A percentile compares a stretch with the other conserved stretches of the same genome.
phyloP scores from a whole-genome alignment of 176 grass and related monocot genomes.

The Carex cristatella region DNA sequence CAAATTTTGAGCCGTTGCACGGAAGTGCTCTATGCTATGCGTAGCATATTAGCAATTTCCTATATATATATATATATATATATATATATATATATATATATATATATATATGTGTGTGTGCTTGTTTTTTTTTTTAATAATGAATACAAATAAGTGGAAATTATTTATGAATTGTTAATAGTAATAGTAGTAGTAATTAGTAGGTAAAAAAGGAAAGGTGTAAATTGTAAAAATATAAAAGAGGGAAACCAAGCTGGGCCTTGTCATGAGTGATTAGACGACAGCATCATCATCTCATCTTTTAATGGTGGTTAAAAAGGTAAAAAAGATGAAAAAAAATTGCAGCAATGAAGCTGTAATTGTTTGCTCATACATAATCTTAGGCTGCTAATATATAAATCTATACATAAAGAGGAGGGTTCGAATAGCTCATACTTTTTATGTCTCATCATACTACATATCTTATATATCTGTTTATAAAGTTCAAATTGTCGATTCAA shows the following conservation, averaged over 20 bases:
- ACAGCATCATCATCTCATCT: conserved; percentile 11
- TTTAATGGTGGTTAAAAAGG: not conserved
- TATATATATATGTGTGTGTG: too few species aligned
- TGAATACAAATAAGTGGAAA: not conserved
- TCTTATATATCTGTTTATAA: too few species aligned
- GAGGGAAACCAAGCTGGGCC: not conserved
- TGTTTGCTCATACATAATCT: not conserved
- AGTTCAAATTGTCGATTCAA: too few species aligned
- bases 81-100: too few species aligned
- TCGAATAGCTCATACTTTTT: too few species aligned
- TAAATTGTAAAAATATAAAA: not conserved
- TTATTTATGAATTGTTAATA: not conserved
- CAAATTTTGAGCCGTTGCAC: too few species aligned
- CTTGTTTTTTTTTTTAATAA: too few species aligned
- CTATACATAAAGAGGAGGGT: not conserved
- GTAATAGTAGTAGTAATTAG: too few species aligned
- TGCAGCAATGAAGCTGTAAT: not conserved
- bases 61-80: too few species aligned
- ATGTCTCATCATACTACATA: too few species aligned
- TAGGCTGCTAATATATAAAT: not conserved
- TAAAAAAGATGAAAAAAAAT: not conserved
- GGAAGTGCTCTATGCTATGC: too few species aligned
- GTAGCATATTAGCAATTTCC: too few species aligned
- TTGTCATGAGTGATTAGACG: not conserved
- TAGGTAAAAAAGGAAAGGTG: not conserved